Base-by-base conservation (phyloP, 768 basidiomycete species). In the Macrolepiota dolichaula region DNA sequence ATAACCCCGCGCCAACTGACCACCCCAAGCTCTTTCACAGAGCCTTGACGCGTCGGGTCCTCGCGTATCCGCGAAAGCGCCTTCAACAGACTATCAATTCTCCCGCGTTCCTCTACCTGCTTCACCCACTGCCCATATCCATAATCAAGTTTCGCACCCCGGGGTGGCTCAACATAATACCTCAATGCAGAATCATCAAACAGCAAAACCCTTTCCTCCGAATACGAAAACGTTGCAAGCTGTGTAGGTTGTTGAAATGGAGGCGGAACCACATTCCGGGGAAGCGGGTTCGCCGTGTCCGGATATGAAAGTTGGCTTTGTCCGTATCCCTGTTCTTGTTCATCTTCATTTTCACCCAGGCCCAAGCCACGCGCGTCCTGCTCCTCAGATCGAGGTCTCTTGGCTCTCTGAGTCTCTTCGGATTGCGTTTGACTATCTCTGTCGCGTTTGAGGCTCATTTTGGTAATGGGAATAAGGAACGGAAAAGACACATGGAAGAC, bases 1-100 rank as follows among this genome's bases (percentile, higher is more conserved):
- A 93, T 85, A 55, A 93, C 81, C 11, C 92, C 92, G 67, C 92
- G 79, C 92, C 92, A 95, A 10, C 81, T 76, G 55, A 91, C 78
- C 29, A 88, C 81, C 0, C 79, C 81, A 27, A 88, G 77, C 57
- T 82, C 83, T 25, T 74, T 76, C 19, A 76, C 50, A 2, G 59
- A 57, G 15, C 53, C 67, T 7, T 58, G 62, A 35, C 59, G 55
- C 36, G 32, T 47, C 13, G 74, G 72, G 54, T 76, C 67, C 62
- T 70, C 72, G 57, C 77, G 79, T 60, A 77, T 74, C 54, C 76
- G 78, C 53, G 74, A 76, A 65, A 83, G 79, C 0, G 86, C 91
- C 62, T 73, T 78, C 62, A 95, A 75, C 40, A 94, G 77, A 1
- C 80, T 73, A 66, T 93, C 92, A 12, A 94, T 70, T 52, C 94